Base-by-base conservation (phyloP, 768 basidiomycete genomes). In the Mycena leptocephala region DNA sequence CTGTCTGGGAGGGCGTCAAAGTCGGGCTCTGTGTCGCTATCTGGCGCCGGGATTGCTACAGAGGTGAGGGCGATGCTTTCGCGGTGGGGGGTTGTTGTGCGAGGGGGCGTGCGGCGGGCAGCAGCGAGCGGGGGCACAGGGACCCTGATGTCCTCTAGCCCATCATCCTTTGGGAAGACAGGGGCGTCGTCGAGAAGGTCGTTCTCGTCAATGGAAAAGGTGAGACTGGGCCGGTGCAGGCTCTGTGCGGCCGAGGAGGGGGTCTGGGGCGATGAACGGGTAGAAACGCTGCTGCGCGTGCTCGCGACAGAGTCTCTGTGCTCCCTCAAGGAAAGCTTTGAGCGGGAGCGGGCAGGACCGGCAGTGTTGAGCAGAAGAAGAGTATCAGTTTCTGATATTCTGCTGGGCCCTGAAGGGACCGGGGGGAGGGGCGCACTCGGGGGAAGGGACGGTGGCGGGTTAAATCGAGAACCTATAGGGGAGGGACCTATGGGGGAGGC, bases 401-500 rank as follows among this genome's bases (percentile, higher is more conserved):
- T 87, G 2, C 92, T 92, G 0, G 91, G 91, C 2, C 91, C 93
- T n/a, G n/a, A n/a, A 0, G 94, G 94, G 2, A 94, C 78, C 4
- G 94, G 93, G 0, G 94, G 94, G 4, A 94, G 88, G 0, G 94
- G 93, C 0, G 86, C 79, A 0, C 87, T 83, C 0, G 93, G 93
- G 0, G 93, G 93, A 2, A 84, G 86, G 0, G 91, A 91, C 0
- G 90, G 92, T 0, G 93, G 93, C 0, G 92, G 93, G 69, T 92
- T 91, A n/a, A n/a, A n/a, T n/a, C n/a, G n/a, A n/a, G n/a, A n/a
- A n/a, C n/a, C n/a, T n/a, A n/a, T n/a, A n/a, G n/a, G n/a, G n/a
- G n/a, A n/a, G n/a, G n/a, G n/a, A n/a, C n/a, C n/a, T n/a, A n/a
- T n/a, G 76, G 80, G 13, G 85, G 82, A 0, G 81, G 5, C 80